phyloP scores from a whole-genome alignment of 2,329 filamentous ascomycete genomes.

The Dryadomyces quercivorus region DNA sequence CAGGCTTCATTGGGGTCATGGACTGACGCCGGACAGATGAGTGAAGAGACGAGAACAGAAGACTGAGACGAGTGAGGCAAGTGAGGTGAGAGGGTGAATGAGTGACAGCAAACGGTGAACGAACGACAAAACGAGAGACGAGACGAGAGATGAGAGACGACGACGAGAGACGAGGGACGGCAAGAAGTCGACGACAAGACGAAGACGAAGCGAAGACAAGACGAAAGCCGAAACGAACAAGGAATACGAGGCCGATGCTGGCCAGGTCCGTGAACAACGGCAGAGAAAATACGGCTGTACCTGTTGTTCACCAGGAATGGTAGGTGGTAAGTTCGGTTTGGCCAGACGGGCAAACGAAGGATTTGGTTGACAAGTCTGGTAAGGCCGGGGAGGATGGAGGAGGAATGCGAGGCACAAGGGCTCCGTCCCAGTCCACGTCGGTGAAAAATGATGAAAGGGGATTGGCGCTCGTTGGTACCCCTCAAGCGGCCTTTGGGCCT shows the following conservation, averaged over 20 bases:
- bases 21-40: slow-evolving; percentile 2
- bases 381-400: neutral
- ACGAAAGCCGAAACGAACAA: too few species aligned
- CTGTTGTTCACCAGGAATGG: neutral
- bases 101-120: too few species aligned
- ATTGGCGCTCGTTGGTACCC: neutral
- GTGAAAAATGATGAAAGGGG: neutral
- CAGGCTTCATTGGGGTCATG: slow-evolving; percentile 27
- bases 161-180: neutral
- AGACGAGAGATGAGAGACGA: neutral
- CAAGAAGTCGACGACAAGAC: neutral
- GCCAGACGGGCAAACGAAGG: neutral
- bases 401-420: neutral
- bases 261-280: too few species aligned
- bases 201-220: neutral
- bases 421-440: neutral
- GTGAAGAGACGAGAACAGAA: too few species aligned
- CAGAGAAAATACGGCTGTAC: too few species aligned
- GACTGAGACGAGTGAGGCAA: too few species aligned
- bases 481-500: neutral
- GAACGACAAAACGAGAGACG: too few species aligned
- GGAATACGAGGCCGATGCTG: too few species aligned
- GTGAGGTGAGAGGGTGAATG: too few species aligned
- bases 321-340: neutral
- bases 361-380: neutral